These are phyloP conservation scores for Annulohypoxylon maeteangense DNA, from an alignment of 495 filamentous ascomycete genomes.

Conservation along the genomic window DNA sequence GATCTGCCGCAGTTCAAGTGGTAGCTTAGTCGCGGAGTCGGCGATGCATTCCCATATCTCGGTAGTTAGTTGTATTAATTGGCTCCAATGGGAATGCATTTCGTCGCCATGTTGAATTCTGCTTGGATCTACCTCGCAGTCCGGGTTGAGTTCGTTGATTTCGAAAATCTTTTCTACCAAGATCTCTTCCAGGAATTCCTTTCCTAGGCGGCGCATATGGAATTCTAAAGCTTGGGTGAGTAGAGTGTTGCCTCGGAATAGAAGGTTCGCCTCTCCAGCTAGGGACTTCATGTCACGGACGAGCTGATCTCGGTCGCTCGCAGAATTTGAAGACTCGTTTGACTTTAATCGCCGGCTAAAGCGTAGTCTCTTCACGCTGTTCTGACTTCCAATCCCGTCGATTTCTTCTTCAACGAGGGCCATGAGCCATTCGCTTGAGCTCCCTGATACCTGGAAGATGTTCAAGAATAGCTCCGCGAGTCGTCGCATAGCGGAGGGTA, in stretches of 20 bases:
- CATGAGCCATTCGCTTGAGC: constrained; percentile 89
- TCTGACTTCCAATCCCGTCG: constrained; percentile 86
- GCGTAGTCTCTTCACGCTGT: constrained; percentile 71
- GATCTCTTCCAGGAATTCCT: constrained; percentile 91
- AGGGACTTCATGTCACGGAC: constrained; percentile 73
- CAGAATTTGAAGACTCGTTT: constrained; percentile 76
- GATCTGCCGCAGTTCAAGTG: constrained; percentile 84
- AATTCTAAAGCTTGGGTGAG: constrained; percentile 93
- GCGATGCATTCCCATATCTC: constrained; percentile 87
- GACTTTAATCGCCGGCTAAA: constrained; percentile 82
- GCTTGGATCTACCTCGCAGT: constrained; percentile 95
- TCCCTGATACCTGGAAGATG: constrained; percentile 95
- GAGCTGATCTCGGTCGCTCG: constrained; percentile 61
- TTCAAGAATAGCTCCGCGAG: constrained; percentile 90
- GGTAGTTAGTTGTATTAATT: constrained; percentile 78
- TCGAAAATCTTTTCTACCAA: constrained; percentile 84
- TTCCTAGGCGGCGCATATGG: constrained; percentile 93
- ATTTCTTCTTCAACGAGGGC: constrained; percentile 96
- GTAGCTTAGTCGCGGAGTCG: constrained; percentile 75
- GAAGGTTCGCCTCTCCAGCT: constrained; percentile 85
- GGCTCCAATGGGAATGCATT: constrained; percentile 83
- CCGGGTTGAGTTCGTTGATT: constrained; percentile 86
- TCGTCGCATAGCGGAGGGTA: constrained; percentile 78
- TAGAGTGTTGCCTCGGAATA: constrained; percentile 95
- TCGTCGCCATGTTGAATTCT: constrained; percentile 77